Evolutionary conservation across 305 asterid species (phyloP), one percentile per base, ranked within the genome.

Genomic region (Rubia tinctorum): DNA sequence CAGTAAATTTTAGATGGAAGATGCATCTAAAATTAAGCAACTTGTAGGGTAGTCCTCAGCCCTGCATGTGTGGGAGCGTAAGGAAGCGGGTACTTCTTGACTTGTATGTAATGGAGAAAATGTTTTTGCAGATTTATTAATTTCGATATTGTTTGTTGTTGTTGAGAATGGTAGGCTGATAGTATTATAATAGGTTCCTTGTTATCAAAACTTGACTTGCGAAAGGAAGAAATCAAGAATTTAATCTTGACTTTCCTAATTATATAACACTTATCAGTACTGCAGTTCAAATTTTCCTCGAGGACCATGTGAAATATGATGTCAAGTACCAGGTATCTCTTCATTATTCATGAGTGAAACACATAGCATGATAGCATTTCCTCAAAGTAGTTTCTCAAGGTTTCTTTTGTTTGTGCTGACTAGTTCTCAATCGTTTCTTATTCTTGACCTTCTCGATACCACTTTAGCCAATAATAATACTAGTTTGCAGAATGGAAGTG

Each of bases 211-310:
- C 1, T 30, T 30, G 37, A 30, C 37, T 30, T 30, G 37, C 0
- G 37, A 2, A 30, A 2, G 37, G 37, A 30, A 30, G 37, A 30
- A 30, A 30, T 30, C 1, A 30, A 30, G 3, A 2, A 30, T 30
- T 30, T 30, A 30, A 30, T 30, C 37, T 12, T 9, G 64, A 59
- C 37, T 22, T 23, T 59, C 37, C 64, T 53, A 53, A 53, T 53
- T 22, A 18, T 53, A 6, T 51, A 5, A 6, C 64, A 3, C 34
- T 22, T 1, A 59, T n/a, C 20, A n/a, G 22, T 55, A 68, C 15
- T 82, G 87, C 96, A 93, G 98, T 91, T 93, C 85, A 93, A 93
- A 77, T 93, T 87, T 91, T 93, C 82, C 91, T 93, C 82, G 86
- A 86, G 78, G 98, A 93, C 69, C 96, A 94, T 8, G 92, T 91